Conservation (phyloP, 2,329 filamentous ascomycete species). For the Colletotrichum gloeosporioides region DNA sequence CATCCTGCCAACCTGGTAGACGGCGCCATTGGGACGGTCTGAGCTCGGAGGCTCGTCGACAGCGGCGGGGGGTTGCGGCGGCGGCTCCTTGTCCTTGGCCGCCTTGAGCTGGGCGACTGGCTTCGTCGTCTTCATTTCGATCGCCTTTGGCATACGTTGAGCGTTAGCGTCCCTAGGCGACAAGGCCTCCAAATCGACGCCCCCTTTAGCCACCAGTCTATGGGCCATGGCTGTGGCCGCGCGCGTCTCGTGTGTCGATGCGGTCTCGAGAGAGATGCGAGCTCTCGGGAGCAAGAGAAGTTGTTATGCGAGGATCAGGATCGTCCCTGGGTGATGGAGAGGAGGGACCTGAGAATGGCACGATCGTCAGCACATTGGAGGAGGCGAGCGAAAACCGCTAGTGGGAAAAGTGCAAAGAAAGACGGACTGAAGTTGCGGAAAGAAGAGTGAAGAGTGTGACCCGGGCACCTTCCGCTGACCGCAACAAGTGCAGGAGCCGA, state of each 20-base stretch:
- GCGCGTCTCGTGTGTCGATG: neutral
- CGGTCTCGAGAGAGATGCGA: neutral
- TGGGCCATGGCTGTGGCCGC: conserved; percentile 45
- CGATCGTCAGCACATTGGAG: conserved; percentile 1
- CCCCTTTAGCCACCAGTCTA: conserved; percentile 54
- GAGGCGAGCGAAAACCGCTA: neutral
- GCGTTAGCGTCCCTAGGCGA: conserved; percentile 70
- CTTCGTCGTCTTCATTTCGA: conserved; percentile 51
- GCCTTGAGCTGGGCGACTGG: conserved; percentile 58
- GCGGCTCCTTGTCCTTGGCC: conserved; percentile 69
- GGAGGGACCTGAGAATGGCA: neutral
- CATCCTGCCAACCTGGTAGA: conserved; percentile 76
- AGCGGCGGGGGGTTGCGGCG: conserved; percentile 65
- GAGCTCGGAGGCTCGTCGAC: conserved; percentile 68
- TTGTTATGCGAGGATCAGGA: neutral
- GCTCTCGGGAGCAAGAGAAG: neutral
- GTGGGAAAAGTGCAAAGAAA: neutral
- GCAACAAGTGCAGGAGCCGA: neutral
- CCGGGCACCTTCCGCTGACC: neutral
- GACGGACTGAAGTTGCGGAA: neutral
- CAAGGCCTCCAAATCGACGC: conserved; percentile 65
- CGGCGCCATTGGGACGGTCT: conserved; percentile 72
- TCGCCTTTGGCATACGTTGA: conserved; percentile 53
- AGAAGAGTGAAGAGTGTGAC: neutral
- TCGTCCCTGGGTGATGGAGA: neutral